Evolutionary conservation across 2,329 filamentous ascomycete species (phyloP), one percentile per base, ranked within the genome.

Genomic region (Arthrocladium fulminans): DNA sequence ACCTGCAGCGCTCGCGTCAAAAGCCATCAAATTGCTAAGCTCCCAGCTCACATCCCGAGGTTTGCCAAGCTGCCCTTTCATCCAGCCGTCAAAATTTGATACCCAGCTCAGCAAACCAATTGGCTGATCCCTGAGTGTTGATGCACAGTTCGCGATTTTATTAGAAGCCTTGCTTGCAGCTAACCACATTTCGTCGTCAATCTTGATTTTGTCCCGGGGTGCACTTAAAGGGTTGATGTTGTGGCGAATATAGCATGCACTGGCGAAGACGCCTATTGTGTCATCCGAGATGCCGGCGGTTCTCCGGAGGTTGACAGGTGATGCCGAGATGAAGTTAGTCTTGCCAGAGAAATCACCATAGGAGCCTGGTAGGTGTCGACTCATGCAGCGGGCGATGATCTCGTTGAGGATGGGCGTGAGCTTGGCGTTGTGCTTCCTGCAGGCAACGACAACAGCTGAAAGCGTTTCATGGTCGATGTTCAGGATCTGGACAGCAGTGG

Each of bases 11-110:
- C 22, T 29, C 6, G 25, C 24, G 41, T 66, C 59, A 52, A 73
- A 69, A 2, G 57, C 61, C 24, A 66, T 63, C 2, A 73, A 43
- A 51, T 74, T 75, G 57, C 71, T 74, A 7, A 74, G 47, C 55
- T 73, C 70, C 46, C 68, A 73, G 3, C 68, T 70, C 13, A 52
- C 59, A 34, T 70, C 68, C 22, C 71, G 60, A 23, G 51, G 49
- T 45, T 65, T 54, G 3, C 66, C 65, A 7, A 72, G 43, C 38
- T 72, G 67, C 2, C 60, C 61, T 7, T 56, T 38, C 3, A 63
- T 60, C 71, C 71, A 75, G 7, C 57, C 55, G 3, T 66, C 56
- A 22, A 73, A 63, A 46, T 65, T 64, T 3, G 60, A 60, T 1
- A 65, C 52, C 40, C 73, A 74, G 47, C 62, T 55, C 29, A 75